Evolutionary conservation across 1,284 basidiomycete species (phyloP), one percentile per base, ranked within the genome.

Genomic region (Coniophora puteana): DNA sequence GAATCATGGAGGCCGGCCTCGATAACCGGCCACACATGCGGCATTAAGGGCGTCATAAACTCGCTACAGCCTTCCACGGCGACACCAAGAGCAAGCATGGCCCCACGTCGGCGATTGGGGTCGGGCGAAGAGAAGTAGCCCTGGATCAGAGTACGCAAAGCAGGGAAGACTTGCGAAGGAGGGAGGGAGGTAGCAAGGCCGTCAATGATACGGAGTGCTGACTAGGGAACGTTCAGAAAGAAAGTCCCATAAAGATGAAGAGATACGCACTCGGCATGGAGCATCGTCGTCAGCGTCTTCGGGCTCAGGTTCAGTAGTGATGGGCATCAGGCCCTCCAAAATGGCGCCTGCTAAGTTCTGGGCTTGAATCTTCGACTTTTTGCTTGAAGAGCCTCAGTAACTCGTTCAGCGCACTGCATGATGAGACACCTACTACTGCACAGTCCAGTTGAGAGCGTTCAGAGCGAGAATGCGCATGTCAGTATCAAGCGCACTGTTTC

Each of bases 31-130:
- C 96, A 99, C 34, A 99, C 83, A 54, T 92, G 78, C 52, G 69
- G 69, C 77, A 99, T 92, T 56, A 94, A 80, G 5, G 95, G 93
- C 24, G 92, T 91, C 77, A 99, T 98, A 69, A 77, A 99, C 70
- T 99, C 93, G 65, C 90, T 93, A 73, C 95, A 98, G 18, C 96
- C 96, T 65, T 99, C 96, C 44, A 99, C 93, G 36, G 86, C 82
- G 36, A 99, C 92, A 54, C 95, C 96, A 44, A 99, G 86, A 4
- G 95, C 89, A 61, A 97, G 92, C 71, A 99, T 87, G 6, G 94
- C 96, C 36, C 92, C 91, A 51, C 96, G 94, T 48, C 96, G 88
- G 52, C 76, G 66, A 40, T 80, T 71, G 2, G 88, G 75, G 51
- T 95, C 83, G n/a, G 79, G 64, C 5, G 88, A 92, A 11, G 76